Evolutionary conservation across 1,284 basidiomycete genomes (phyloP).

Genomic region (Moesziomyces sp.): DNA sequence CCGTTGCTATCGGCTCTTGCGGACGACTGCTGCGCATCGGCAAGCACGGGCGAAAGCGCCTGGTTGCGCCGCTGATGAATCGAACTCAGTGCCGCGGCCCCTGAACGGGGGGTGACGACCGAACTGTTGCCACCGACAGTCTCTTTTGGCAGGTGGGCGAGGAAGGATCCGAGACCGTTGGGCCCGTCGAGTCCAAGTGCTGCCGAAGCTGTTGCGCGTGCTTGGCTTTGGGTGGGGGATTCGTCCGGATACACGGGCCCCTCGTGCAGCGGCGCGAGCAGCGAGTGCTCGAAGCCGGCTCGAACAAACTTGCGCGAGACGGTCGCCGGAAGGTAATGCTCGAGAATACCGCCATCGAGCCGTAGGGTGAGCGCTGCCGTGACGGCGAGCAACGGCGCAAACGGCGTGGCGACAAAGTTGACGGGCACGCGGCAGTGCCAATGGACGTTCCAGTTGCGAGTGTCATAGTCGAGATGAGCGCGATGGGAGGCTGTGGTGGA

Average conservation of each 20-base stretch:
- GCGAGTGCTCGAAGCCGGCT: conserved; percentile 41
- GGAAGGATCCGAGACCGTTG: conserved; percentile 36
- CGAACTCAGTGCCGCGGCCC: conserved; percentile 18
- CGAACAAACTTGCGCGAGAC: conserved; percentile 9
- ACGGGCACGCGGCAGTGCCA: conserved; percentile 40
- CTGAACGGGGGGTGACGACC: conserved; percentile 46
- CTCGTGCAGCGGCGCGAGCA: conserved; percentile 42
- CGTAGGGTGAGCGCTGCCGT: conserved; percentile 38
- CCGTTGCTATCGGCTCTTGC: conserved; percentile 27
- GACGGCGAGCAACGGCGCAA: conserved; percentile 33
- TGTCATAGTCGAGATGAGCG: conserved; percentile 18
- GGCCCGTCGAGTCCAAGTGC: conserved; percentile 45
- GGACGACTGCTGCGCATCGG: conserved; percentile 3
- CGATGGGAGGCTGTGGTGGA: conserved; percentile 11
- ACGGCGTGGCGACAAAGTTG: conserved; percentile 43
- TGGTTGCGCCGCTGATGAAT: conserved; percentile 25
- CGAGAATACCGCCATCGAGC: conserved; percentile 21
- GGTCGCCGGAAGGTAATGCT: conserved; percentile 11
- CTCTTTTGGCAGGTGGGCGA: conserved; percentile 32
- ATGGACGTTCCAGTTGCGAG: conserved; percentile 29
- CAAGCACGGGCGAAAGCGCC: conserved; percentile 6
- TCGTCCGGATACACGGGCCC: conserved; percentile 52
- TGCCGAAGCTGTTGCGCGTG: conserved; percentile 24
- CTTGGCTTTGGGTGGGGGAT: conserved; percentile 35
- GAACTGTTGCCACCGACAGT: conserved; percentile 37